Evolutionary conservation across 495 filamentous ascomycete genomes (phyloP).

Genomic region (Terfezia claveryi): DNA sequence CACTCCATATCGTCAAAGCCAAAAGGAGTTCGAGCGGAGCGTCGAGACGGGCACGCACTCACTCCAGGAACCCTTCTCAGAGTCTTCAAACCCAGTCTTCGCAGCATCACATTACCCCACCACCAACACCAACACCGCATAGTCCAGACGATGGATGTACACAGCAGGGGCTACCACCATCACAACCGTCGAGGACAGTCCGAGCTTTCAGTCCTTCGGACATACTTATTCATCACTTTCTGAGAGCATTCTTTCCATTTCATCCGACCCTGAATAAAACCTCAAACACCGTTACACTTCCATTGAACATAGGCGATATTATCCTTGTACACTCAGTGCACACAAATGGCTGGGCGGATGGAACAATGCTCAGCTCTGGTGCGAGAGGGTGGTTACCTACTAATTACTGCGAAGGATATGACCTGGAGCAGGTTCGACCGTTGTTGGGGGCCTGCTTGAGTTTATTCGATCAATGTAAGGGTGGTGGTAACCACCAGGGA

Average conservation of each 20-base stretch:
- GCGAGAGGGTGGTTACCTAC: constrained; percentile 91
- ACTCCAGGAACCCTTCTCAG: constrained; percentile 22
- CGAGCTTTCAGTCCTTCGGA: not conserved
- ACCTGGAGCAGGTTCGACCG: constrained; percentile 61
- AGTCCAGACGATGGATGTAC: not conserved
- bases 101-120: constrained; percentile 4
- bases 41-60: constrained; percentile 22
- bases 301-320: constrained; percentile 73
- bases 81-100: constrained; percentile 22
- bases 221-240: constrained; percentile 30
- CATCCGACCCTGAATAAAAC: constrained; percentile 44
- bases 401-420: constrained; percentile 93
- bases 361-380: constrained; percentile 73
- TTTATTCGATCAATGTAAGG: constrained; percentile 80
- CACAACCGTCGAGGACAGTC: not conserved
- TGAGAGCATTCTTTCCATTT: constrained; percentile 91
- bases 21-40: constrained; percentile 27
- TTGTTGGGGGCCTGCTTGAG: constrained; percentile 70
- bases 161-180: not conserved
- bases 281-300: constrained; percentile 61
- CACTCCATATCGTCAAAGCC: constrained; percentile 47
- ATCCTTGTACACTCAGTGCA: constrained; percentile 93
- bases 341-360: constrained; percentile 97
- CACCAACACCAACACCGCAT: not conserved
- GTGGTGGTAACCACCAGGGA: constrained; percentile 37